A percentile compares a stretch with the other conserved stretches of the same genome.
Conservation (phyloP, 805 yeast genomes). For the Jamesozyma hellenica region DNA sequence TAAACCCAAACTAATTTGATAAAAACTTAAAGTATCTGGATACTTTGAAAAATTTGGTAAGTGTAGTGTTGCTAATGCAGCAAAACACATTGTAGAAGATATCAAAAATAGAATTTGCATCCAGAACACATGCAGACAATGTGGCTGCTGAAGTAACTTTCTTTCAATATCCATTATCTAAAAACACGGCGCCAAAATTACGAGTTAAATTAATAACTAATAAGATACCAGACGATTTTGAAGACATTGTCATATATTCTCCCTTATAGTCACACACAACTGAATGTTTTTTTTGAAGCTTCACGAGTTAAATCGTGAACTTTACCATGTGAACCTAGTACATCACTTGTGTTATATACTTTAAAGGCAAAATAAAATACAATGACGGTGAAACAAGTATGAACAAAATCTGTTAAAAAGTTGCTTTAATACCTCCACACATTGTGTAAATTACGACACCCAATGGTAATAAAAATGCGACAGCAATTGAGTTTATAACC, state of each 20-base stretch:
- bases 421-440: slow-evolving; percentile 76
- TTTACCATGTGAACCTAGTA: slow-evolving; percentile 70
- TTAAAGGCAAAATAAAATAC: slow-evolving; percentile 74
- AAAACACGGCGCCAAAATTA: slow-evolving; percentile 78
- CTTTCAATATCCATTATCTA: slow-evolving; percentile 83
- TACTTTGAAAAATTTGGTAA: slow-evolving; percentile 71
- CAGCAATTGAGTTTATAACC: slow-evolving; percentile 75
- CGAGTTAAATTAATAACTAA: slow-evolving; percentile 83
- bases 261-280: slow-evolving; percentile 76
- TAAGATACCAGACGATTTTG: slow-evolving; percentile 80
- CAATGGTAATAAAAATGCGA: slow-evolving; percentile 71
- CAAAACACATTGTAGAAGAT: slow-evolving; percentile 82
- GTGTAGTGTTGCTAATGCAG: slow-evolving; percentile 62
- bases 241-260: slow-evolving; percentile 78
- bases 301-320: slow-evolving; percentile 67
- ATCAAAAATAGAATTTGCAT: slow-evolving; percentile 78
- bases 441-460: slow-evolving; percentile 68
- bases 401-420: slow-evolving; percentile 72
- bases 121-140: slow-evolving; percentile 83
- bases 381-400: slow-evolving; percentile 71
- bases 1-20: slow-evolving; percentile 72
- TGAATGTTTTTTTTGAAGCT: slow-evolving; percentile 52
- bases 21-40: slow-evolving; percentile 54
- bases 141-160: slow-evolving; percentile 83
- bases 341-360: slow-evolving; percentile 58